phyloP scores from a whole-genome alignment of 768 basidiomycete genomes.

The Leccinum imitatum region DNA sequence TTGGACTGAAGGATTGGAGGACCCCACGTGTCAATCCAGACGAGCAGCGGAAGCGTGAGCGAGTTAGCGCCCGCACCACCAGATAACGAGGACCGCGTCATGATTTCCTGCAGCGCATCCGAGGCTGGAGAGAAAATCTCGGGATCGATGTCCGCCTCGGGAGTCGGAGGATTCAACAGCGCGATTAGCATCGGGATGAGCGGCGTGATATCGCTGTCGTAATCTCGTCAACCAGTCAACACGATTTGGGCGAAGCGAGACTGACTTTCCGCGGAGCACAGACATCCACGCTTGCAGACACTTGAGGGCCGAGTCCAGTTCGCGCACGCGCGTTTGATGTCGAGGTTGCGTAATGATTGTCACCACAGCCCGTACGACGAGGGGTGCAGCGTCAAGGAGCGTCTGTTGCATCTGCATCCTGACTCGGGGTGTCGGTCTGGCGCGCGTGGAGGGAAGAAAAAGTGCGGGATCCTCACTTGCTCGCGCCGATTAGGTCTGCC shows the following conservation, averaged over 20 bases:
- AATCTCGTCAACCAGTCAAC: constrained; percentile 1
- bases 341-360: constrained; percentile 48
- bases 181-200: no score
- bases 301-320: constrained; percentile 70
- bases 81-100: constrained; percentile 70
- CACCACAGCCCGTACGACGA: constrained; percentile 70
- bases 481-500: constrained; percentile 70
- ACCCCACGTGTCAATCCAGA: constrained; percentile 68
- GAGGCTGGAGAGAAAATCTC: constrained; percentile 61
- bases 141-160: constrained; percentile 33
- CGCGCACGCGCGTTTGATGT: constrained; percentile 30
- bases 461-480: constrained; percentile 54
- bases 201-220: no score
- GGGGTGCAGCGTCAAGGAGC: constrained; percentile 62
- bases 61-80: constrained; percentile 67
- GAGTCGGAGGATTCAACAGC: no score
- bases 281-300: constrained; percentile 85
- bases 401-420: constrained; percentile 42
- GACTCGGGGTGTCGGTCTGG: no score
- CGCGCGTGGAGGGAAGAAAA: neutral
- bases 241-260: constrained; percentile 1
- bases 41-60: constrained; percentile 82
- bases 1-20: constrained; percentile 41
- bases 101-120: constrained; percentile 74
- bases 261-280: constrained; percentile 65